Evolutionary conservation across 805 yeast genomes (phyloP), one percentile per base, ranked within the genome.

Genomic region (Lipomyces kockii): DNA sequence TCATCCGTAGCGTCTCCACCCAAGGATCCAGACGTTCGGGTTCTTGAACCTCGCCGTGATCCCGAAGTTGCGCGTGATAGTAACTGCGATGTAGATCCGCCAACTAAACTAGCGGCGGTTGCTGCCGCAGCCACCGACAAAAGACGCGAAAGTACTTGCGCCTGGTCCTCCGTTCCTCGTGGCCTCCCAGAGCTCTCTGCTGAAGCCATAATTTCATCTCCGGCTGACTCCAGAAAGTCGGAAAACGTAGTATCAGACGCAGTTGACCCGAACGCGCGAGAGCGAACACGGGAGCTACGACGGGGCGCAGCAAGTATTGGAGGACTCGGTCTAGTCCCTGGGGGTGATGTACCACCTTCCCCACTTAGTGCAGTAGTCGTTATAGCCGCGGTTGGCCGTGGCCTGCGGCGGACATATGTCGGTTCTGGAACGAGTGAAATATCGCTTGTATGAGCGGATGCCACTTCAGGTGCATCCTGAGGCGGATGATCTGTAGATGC

Each of bases 91-190:
- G 60, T 64, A 11, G 71, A 32, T 20, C 66, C 62, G 22, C 80
- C 83, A 57, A 82, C 76, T 20, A 83, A 68, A 5, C 83, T 78
- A 1, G 74, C 71, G 1, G 83, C 82, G 0, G 85, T 82, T 1
- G 84, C 82, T 0, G 80, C 77, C 0, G 85, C 83, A 0, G 85
- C 85, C 25, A 81, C 73, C 22, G 83, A 83, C 37, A 83, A 69
- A 22, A 83, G 71, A 46, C 84, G 74, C 1, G 85, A 80, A 5
- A 83, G 75, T 78, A 82, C 79, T 17, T 80, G 78, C 1, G 83
- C 77, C 65, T 83, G 85, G 58, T 73, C 75, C 59, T 78, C 79
- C 14, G 67, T 75, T 25, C 67, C 63, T n/a, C 66, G 60, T 29
- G 3, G 53, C 6, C 32, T 39, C 3, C 37, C 58, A 55, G 17